Evolutionary conservation across 2,329 filamentous ascomycete genomes (phyloP), one percentile per base, ranked within the genome.

Genomic region (Coleophoma crateriformis): DNA sequence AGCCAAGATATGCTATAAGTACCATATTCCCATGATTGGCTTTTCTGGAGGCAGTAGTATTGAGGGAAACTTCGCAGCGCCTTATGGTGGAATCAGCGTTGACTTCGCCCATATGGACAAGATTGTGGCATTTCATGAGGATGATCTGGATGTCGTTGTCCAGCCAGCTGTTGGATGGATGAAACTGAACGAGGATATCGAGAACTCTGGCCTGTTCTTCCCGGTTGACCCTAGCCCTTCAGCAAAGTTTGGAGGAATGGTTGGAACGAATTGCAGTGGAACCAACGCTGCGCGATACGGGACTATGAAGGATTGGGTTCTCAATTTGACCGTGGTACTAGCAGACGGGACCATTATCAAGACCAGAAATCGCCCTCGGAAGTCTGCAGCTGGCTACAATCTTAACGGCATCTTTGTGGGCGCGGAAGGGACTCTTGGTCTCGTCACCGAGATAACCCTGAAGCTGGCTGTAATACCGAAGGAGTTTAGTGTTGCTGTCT

Each of bases 131-230:
- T 75, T 96, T 47, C 87, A 95, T 67, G 84, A 87, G 58, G 85
- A 89, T 4, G 91, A 96, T 64, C 88, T 96, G 86, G 91, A 96
- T 60, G 76, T 95, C 46, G 87, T 95, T 4, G 90, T 96, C 2
- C 91, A 96, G 66, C 91, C 91, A 2, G 87, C 86, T 7, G 84
- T 96, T 7, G 84, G 85, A 12, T 96, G 90, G 89, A 88, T 94
- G 76, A 82, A 87, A 47, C 71, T 96, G 49, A 96, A 96, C 60
- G 80, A 85, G 56, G 68, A 78, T 58, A 65, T 84, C 41, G 80
- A 85, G 65, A 74, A 78, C 14, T 84, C 79, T 3, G 88, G 88
- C 0, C 78, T 96, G 2, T 96, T 96, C 70, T 94, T 96, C 64
- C 91, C 90, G 1, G 82, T 95, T 4, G 91, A 96, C 61, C 91